Evolutionary conservation across 2,329 filamentous ascomycete genomes (phyloP).

Genomic region (Chrysosporium queenslandicum): DNA sequence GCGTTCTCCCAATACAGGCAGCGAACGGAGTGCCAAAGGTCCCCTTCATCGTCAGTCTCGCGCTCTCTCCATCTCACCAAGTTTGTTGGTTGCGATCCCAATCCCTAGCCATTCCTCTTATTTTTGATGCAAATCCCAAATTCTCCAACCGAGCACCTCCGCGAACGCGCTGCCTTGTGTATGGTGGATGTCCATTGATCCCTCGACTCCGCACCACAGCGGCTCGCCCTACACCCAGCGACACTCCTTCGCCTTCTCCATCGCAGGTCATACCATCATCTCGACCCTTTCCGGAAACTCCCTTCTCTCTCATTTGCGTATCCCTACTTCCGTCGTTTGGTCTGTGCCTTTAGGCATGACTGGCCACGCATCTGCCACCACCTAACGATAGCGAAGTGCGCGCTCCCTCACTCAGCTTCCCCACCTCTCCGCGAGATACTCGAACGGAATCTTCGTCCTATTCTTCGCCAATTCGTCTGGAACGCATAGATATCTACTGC

Average conservation of each 20-base stretch:
- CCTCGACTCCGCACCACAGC: slow-evolving; percentile 11
- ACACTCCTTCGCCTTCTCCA: slow-evolving; percentile 4
- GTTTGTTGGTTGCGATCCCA: slow-evolving; percentile 1
- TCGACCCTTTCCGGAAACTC: not conserved
- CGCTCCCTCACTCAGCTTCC: slow-evolving; percentile 24
- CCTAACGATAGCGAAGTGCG: slow-evolving; percentile 27
- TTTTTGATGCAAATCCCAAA: not conserved
- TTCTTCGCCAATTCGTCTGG: not conserved
- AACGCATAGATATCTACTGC: not conserved
- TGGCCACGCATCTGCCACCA: slow-evolving; percentile 29
- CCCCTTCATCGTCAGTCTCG: slow-evolving; percentile 5
- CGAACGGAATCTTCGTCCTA: slow-evolving; percentile 12
- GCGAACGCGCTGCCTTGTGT: not conserved
- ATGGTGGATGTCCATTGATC: not conserved
- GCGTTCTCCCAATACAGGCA: slow-evolving; percentile 7
- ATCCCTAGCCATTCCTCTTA: not conserved
- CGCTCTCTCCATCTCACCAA: slow-evolving; percentile 2
- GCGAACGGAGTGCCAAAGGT: not conserved
- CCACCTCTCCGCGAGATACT: slow-evolving; percentile 34
- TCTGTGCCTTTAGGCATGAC: slow-evolving; percentile 32
- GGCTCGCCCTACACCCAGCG: not conserved
- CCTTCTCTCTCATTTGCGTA: not conserved
- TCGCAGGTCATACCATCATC: not conserved
- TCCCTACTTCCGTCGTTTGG: not conserved
- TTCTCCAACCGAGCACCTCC: not conserved